phyloP scores from a whole-genome alignment of 805 yeast genomes.

The Nakazawaea ishiwadae region DNA sequence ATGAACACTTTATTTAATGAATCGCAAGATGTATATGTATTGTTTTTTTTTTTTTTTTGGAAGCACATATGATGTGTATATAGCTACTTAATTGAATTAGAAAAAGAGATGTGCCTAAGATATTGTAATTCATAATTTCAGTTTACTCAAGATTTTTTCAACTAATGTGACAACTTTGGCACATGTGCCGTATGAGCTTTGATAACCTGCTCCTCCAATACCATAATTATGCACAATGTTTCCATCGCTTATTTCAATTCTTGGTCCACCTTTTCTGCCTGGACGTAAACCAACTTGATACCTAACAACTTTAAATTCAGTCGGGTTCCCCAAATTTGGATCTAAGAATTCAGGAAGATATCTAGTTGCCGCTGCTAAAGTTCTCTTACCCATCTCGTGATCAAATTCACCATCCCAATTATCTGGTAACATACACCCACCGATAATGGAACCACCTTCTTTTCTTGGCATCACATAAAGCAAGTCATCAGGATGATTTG shows the following conservation, averaged over 20 bases:
- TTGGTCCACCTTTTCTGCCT: conserved; percentile 52
- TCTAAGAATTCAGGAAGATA: conserved; percentile 52
- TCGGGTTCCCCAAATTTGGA: conserved; percentile 20
- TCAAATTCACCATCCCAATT: conserved; percentile 34
- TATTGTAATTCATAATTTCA: conserved; percentile 18
- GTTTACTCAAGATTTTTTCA: conserved; percentile 17
- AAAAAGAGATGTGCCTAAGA: no score
- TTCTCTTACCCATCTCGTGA: conserved; percentile 41
- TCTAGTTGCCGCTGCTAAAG: conserved; percentile 37
- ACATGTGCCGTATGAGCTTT: conserved; percentile 64
- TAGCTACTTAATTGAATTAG: no score
- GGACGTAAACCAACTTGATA: conserved; percentile 71
- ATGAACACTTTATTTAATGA: no score
- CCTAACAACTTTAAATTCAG: conserved; percentile 41
- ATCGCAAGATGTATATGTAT: no score
- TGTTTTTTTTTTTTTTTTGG: no score
- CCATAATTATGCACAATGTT: conserved; percentile 54
- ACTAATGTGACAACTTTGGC: conserved; percentile 31
- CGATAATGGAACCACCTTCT: conserved; percentile 69
- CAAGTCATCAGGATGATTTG: conserved; percentile 36
- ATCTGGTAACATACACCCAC: conserved; percentile 52
- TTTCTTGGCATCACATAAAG: conserved; percentile 65
- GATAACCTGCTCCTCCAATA: conserved; percentile 70
- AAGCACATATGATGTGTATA: no score
- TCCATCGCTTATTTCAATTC: conserved; percentile 31